A percentile compares a stretch with the other conserved stretches of the same genome.
Evolutionary conservation across 108 stramenopile species (phyloP).

Genomic region (Fistulifera pelliculosa): DNA sequence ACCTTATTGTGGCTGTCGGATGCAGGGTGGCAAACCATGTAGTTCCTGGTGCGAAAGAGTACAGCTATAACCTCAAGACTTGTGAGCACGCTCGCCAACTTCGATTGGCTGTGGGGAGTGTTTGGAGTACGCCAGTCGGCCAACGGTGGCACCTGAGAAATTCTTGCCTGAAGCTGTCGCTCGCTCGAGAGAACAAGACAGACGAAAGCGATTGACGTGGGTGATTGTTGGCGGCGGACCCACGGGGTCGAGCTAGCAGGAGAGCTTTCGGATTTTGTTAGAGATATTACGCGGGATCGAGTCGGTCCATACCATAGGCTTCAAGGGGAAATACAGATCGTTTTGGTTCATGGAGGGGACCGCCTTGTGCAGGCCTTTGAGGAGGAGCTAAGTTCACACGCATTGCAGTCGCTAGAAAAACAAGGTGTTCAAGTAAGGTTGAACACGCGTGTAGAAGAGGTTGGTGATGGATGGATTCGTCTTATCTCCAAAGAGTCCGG

Average conservation of each 20-base stretch:
- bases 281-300: constrained; percentile 22
- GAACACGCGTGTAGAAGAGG: constrained; percentile 44
- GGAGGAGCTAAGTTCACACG: constrained; percentile 28
- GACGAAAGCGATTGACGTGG: constrained; percentile 31
- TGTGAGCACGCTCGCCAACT: constrained; percentile 38
- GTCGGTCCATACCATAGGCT: constrained; percentile 48
- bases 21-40: constrained; percentile 19
- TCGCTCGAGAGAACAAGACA: constrained; percentile 13
- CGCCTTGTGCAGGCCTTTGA: constrained; percentile 59
- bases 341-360: constrained; percentile 44
- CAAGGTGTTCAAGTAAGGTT: constrained; percentile 47
- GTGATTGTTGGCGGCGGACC: constrained; percentile 62
- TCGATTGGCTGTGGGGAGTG: constrained; percentile 30
- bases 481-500: constrained; percentile 21
- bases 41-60: constrained; percentile 37
- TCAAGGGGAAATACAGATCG: constrained; percentile 29
- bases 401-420: constrained; percentile 24
- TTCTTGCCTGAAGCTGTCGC: neutral
- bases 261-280: constrained; percentile 54
- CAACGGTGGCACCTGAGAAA: constrained; percentile 21
- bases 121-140: constrained; percentile 52
- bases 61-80: constrained; percentile 29
- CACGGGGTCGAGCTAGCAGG: constrained; percentile 64
- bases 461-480: constrained; percentile 28
- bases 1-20: constrained; percentile 49